phyloP scores from a whole-genome alignment of 495 filamentous ascomycete species.

The Sordaria brevicollis region DNA sequence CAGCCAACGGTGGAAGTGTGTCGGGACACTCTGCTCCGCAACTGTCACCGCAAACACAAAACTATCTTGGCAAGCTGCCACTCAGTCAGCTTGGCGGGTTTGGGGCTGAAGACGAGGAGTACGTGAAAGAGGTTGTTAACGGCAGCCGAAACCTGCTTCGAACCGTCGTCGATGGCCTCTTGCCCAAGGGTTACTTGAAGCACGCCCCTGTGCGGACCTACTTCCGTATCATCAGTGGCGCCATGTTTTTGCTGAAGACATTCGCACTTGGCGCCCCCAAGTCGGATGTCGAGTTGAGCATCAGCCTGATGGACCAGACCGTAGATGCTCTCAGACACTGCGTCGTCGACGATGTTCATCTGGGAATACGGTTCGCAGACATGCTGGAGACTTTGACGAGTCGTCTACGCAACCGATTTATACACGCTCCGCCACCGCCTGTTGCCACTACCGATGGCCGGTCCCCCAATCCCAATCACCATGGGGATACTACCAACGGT shows the following conservation, averaged over 20 bases:
- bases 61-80: constrained; percentile 45
- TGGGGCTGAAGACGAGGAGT: constrained; percentile 55
- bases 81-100: constrained; percentile 46
- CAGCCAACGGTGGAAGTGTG: constrained; percentile 23
- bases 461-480: constrained; percentile 21
- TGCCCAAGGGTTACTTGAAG: constrained; percentile 74
- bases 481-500: constrained; percentile 14
- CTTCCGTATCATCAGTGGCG: constrained; percentile 86
- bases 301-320: constrained; percentile 69
- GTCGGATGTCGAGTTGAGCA: constrained; percentile 72
- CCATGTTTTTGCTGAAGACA: constrained; percentile 89
- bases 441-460: constrained; percentile 24
- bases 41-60: constrained; percentile 47
- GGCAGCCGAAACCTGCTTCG: constrained; percentile 74
- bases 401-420: constrained; percentile 63
- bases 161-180: constrained; percentile 72
- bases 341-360: constrained; percentile 91
- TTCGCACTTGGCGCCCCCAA: constrained; percentile 89
- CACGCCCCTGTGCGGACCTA: constrained; percentile 90
- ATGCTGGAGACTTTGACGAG: constrained; percentile 72
- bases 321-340: constrained; percentile 71
- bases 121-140: constrained; percentile 80
- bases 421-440: constrained; percentile 41
- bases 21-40: constrained; percentile 32
- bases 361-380: constrained; percentile 91